Percentiles rank a stretch among this genome's conserved stretches.
These are phyloP conservation scores for Trichoderma lentiforme DNA, from an alignment of 2,329 filamentous ascomycete genomes.

Conservation along the genomic window DNA sequence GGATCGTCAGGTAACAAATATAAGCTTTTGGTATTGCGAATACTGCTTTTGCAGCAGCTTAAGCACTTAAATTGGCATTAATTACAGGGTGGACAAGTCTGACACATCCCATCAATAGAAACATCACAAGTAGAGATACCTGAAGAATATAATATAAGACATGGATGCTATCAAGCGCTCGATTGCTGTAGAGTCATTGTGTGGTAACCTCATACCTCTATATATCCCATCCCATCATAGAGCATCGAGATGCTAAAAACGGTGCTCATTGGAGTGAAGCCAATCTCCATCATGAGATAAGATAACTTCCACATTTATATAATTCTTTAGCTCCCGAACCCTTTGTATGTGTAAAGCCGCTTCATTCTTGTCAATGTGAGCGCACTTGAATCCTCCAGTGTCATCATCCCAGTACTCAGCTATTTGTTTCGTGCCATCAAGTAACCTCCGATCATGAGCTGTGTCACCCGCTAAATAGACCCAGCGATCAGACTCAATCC, in stretches of 20 bases:
- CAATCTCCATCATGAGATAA: not conserved
- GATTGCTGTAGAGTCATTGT: not conserved
- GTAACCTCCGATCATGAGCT: not conserved
- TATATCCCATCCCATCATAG: not conserved
- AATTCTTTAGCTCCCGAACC: not conserved
- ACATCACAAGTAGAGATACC: accelerated
- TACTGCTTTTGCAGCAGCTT: no score
- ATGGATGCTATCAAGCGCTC: no score
- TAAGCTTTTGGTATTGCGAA: no score
- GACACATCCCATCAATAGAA: no score
- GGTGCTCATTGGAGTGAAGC: not conserved
- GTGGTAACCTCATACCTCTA: not conserved
- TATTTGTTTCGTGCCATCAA: not conserved
- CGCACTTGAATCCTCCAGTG: not conserved
- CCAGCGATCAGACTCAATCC: not conserved
- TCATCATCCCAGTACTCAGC: not conserved
- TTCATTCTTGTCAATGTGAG: not conserved
- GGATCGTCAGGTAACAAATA: no score
- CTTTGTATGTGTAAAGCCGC: not conserved
- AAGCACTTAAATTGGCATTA: no score
- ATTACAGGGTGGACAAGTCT: no score
- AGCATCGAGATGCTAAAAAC: not conserved
- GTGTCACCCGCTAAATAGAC: not conserved
- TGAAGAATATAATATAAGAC: no score
- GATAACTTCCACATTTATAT: not conserved